These are phyloP conservation scores for Aspergillus bertholletiae DNA, from an alignment of 495 filamentous ascomycete species.

Conservation along the genomic window DNA sequence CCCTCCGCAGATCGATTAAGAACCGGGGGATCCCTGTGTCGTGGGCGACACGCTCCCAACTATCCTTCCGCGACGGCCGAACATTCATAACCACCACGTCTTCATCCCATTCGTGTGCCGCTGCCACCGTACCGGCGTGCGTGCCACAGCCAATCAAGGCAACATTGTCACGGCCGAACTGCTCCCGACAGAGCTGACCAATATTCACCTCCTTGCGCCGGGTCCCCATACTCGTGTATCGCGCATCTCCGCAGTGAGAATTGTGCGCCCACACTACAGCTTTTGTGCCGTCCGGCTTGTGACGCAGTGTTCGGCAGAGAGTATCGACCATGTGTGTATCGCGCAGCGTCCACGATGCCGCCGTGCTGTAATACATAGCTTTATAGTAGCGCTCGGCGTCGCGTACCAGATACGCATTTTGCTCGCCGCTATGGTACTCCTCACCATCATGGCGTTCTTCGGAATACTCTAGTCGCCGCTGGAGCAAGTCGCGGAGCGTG, in stretches of 20 bases:
- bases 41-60: slow-evolving; percentile 45
- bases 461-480: slow-evolving; percentile 43
- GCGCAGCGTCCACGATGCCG: slow-evolving; percentile 54
- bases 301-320: slow-evolving; percentile 41
- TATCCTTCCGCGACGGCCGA: slow-evolving; percentile 36
- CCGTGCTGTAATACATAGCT: slow-evolving; percentile 55
- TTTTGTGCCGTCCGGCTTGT: slow-evolving; percentile 38
- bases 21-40: slow-evolving; percentile 44
- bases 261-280: slow-evolving; percentile 61
- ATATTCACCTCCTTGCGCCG: slow-evolving; percentile 50
- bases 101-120: slow-evolving; percentile 54
- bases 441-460: slow-evolving; percentile 35
- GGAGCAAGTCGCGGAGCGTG: slow-evolving; percentile 45
- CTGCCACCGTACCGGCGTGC: slow-evolving; percentile 55
- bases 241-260: slow-evolving; percentile 57
- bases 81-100: slow-evolving; percentile 53
- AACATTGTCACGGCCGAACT: slow-evolving; percentile 43
- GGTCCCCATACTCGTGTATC: slow-evolving; percentile 52
- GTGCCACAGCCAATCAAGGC: slow-evolving; percentile 51
- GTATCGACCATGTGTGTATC: slow-evolving; percentile 60
- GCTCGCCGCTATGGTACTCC: slow-evolving; percentile 50
- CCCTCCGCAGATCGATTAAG: slow-evolving; percentile 46
- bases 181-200: slow-evolving; percentile 53
- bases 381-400: slow-evolving; percentile 58
- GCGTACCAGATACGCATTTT: slow-evolving; percentile 53